Percentiles rank a stretch among this genome's conserved stretches.
phyloP scores from a whole-genome alignment of 805 yeast genomes.

The Ogataea trehalophila region DNA sequence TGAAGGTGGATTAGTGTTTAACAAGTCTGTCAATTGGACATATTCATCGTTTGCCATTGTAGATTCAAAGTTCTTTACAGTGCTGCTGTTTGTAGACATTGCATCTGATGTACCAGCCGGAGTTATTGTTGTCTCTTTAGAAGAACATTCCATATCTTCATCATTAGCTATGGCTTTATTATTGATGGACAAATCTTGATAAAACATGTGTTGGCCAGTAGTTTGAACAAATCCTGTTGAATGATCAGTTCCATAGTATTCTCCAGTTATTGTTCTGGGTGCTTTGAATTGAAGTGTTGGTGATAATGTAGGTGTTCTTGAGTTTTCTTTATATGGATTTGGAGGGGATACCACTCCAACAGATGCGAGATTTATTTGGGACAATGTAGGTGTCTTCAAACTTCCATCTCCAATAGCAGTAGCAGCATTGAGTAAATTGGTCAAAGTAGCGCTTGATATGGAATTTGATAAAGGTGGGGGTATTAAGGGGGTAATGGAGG shows the following conservation, averaged over 20 bases:
- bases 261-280: background rate
- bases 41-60: constrained; percentile 38
- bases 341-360: background rate
- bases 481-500: background rate
- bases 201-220: constrained; percentile 14
- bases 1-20: constrained; percentile 33
- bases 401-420: background rate
- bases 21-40: constrained; percentile 35
- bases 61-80: constrained; percentile 26
- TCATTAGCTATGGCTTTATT: background rate
- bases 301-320: too few species aligned
- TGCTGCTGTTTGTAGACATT: constrained; percentile 13
- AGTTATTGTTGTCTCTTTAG: constrained; percentile 14
- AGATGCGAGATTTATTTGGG: background rate
- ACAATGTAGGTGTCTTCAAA: constrained; percentile 1
- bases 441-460: background rate
- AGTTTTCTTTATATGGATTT: background rate
- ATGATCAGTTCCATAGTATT: constrained; percentile 6
- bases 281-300: background rate
- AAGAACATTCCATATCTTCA: background rate
- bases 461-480: background rate
- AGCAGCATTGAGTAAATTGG: background rate
- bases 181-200: background rate
- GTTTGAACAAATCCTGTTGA: constrained; percentile 9
- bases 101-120: constrained; percentile 16